Conservation (phyloP, 148 eudicot species). For the Rhododendron ovatum region DNA sequence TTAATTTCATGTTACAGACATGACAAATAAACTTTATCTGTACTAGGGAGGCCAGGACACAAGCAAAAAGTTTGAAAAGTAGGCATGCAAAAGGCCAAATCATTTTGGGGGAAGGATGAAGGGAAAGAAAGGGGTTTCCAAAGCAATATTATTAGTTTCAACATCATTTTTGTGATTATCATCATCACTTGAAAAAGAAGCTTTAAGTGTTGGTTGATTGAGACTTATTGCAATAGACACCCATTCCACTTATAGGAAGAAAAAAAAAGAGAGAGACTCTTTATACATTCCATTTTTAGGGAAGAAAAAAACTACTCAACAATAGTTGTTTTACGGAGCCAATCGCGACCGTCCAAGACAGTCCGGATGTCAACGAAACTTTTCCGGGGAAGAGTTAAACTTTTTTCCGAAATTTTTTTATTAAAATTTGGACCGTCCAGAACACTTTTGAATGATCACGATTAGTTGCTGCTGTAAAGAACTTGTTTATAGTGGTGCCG, state of each 20-base stretch:
- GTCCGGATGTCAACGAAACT: no score
- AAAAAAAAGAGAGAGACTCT: neutral
- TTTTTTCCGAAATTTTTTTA: no score
- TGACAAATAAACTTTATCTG: neutral
- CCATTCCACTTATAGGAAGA: neutral
- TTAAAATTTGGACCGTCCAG: no score
- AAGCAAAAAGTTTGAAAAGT: neutral
- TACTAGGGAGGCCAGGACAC: neutral
- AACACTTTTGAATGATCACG: no score
- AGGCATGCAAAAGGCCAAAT: constrained; percentile 19
- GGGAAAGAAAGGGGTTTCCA: constrained; percentile 10
- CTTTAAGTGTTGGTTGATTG: constrained; percentile 18
- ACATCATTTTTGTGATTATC: constrained; percentile 8
- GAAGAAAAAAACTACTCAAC: no score
- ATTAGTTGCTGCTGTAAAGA: no score
- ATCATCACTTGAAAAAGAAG: constrained; percentile 23
- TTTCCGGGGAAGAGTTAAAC: no score
- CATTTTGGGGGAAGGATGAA: constrained; percentile 20
- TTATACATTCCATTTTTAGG: neutral
- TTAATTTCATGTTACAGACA: neutral
- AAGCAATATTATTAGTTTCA: constrained; percentile 10
- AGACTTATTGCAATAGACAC: constrained; percentile 1
- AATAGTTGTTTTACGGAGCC: no score
- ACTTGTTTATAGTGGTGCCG: no score
- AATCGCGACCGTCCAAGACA: no score